A percentile compares a stretch with the other conserved stretches of the same genome.
Conservation (phyloP, 305 asterid species). For the Solanum hybrid region DNA sequence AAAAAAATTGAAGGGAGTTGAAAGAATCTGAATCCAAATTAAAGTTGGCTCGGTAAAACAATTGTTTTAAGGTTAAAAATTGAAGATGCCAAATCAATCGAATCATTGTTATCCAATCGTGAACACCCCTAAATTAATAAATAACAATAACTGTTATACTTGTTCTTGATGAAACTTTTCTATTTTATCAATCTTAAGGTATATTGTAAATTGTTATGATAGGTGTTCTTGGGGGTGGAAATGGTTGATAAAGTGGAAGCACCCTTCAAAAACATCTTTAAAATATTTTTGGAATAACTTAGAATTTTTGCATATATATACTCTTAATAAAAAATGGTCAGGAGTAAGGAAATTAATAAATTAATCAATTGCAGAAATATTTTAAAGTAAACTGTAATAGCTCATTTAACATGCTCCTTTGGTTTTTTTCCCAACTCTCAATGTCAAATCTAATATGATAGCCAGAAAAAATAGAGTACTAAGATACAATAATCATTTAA, state of each 20-base stretch:
- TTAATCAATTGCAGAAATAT: not conserved
- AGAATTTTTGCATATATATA: not conserved
- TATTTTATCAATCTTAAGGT: not conserved
- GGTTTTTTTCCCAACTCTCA: not conserved
- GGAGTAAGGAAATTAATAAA: not conserved
- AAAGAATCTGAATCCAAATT: not conserved
- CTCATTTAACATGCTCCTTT: not conserved
- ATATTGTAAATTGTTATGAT: not conserved
- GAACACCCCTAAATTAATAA: not conserved
- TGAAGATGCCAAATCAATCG: not conserved
- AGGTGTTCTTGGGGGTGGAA: not conserved
- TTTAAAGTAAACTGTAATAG: not conserved
- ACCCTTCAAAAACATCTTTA: not conserved
- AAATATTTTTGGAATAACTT: not conserved
- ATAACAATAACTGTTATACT: too few relatives aligned
- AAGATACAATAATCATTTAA: not conserved
- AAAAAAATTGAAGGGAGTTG: not conserved
- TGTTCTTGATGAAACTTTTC: not conserved
- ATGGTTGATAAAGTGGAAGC: not conserved
- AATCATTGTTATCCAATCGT: too few relatives aligned
- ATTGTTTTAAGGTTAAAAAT: too few relatives aligned
- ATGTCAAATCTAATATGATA: not conserved
- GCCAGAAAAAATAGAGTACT: not conserved
- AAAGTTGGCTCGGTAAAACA: not conserved
- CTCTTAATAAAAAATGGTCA: not conserved